Conservation (phyloP, 805 yeast species). For the Metschnikowia amazonensis region DNA sequence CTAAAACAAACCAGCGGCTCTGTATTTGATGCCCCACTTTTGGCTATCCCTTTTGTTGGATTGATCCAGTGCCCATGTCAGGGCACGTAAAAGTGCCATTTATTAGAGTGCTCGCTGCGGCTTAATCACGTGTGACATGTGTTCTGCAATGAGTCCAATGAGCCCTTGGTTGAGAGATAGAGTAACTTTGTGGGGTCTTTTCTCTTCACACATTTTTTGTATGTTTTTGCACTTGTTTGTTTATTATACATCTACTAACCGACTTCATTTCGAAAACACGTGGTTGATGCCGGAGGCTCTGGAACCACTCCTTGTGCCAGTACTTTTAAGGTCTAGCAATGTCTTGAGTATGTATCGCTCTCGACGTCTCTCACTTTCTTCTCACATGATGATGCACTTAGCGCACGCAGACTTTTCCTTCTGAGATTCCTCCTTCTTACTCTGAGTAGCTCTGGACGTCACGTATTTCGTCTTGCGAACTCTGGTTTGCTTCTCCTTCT, state of each 20-base stretch:
- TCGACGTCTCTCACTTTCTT: background rate
- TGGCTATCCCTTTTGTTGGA: conserved; percentile 16
- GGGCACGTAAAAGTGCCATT: conserved; percentile 14
- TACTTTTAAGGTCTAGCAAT: background rate
- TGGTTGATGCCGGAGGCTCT: background rate
- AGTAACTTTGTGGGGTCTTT: conserved; percentile 12
- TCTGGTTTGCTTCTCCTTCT: background rate
- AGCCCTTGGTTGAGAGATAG: conserved; percentile 13
- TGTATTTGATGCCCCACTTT: background rate
- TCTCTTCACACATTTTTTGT: conserved; percentile 9
- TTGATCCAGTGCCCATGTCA: conserved; percentile 14
- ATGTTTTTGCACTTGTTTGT: background rate
- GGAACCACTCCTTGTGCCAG: background rate
- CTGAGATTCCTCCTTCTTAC: conserved; percentile 4
- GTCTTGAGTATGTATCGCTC: background rate
- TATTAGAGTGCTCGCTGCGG: background rate
- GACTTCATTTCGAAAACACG: too few species aligned
- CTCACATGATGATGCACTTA: conserved; percentile 16
- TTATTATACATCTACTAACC: conserved; percentile 2
- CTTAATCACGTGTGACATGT: background rate
- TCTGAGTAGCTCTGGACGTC: conserved; percentile 12
- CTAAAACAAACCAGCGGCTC: background rate
- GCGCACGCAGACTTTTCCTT: conserved; percentile 15
- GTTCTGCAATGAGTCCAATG: conserved; percentile 4
- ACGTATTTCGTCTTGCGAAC: background rate